Base-by-base conservation (phyloP, 73 alveolate species). In the Paramecium octaurelia region DNA sequence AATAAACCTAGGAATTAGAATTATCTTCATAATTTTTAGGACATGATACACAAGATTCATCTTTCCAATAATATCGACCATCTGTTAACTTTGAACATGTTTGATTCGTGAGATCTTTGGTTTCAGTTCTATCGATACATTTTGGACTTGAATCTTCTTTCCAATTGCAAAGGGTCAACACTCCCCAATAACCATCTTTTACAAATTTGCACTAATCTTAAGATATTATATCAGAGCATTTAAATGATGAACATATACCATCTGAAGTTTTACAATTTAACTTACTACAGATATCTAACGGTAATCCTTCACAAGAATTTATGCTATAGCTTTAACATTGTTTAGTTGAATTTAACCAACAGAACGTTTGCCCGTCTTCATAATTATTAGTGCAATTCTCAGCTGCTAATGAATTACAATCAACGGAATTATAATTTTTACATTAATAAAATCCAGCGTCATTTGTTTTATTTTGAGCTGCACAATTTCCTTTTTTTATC, bases 401-500 rank as follows among this genome's bases (percentile, higher is more conserved):
- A 64, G 4, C 24, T 64, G 84, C 29, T 20, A 64, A 64, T 12
- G 42, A 31, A 12, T 27, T 31, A 64, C 84, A 64, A 64, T 27
- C 46, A 64, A 34, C 84, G 46, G 84, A 20, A 64, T 14, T 64
- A 64, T 64, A 64, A 24, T 40, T 11, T 64, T 27, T 34, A 64
- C 84, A 64, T 27, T 27, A 31, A 34, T 31, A 64, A 31, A 12
- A 31, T 27, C 84, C 84, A 64, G 18, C 48, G 14, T 0, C 27
- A 31, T 34, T 34, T 27, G 50, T 34, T 27, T 2, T 27, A 34
- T 27, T 34, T 27, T 27, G 8, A 23, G 50, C 84, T 0, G 50
- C 84, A 64, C 84, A 64, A 64, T 64, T 64, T 64, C 84, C 84
- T 64, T 64, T 64, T 64, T 64, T 64, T 64, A 64, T 31, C 16